Conservation (phyloP, 75 land plant species). For the Pinus albicaulis region DNA sequence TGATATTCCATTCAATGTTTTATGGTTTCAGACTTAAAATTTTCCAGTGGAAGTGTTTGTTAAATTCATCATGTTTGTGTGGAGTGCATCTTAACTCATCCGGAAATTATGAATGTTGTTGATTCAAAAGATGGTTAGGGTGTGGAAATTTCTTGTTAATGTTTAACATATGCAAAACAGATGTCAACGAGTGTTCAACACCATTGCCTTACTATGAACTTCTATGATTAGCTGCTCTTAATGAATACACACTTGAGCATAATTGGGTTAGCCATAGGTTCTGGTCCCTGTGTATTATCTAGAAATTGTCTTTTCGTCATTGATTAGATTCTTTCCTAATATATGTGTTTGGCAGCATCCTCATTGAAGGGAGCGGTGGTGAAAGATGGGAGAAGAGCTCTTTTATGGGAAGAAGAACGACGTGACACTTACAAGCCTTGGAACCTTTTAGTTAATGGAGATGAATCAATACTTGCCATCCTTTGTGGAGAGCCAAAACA, state of each 20-base stretch:
- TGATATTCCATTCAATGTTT: neutral
- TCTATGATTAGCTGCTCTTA: neutral
- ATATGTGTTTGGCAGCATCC: neutral
- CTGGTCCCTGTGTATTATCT: neutral
- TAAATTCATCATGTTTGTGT: neutral
- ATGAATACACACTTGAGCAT: neutral
- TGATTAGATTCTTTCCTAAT: neutral
- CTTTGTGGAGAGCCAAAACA: constrained; percentile 55
- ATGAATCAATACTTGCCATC: constrained; percentile 42
- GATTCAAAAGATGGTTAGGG: neutral
- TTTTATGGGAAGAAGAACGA: constrained; percentile 10
- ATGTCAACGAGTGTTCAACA: neutral
- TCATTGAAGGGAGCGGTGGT: constrained; percentile 6
- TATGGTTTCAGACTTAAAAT: neutral
- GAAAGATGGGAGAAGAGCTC: constrained; percentile 29
- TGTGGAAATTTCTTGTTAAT: constrained; percentile 2
- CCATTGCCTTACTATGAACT: neutral
- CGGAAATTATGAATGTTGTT: neutral
- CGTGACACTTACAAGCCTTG: constrained; percentile 19
- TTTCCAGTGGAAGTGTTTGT: no score
- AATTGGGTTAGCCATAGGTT: neutral
- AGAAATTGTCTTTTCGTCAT: neutral
- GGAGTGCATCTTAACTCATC: neutral
- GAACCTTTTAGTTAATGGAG: constrained; percentile 31
- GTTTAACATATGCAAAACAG: neutral